Conservation (phyloP, 306 rosid genomes). For the Ochetophila trinervis region DNA sequence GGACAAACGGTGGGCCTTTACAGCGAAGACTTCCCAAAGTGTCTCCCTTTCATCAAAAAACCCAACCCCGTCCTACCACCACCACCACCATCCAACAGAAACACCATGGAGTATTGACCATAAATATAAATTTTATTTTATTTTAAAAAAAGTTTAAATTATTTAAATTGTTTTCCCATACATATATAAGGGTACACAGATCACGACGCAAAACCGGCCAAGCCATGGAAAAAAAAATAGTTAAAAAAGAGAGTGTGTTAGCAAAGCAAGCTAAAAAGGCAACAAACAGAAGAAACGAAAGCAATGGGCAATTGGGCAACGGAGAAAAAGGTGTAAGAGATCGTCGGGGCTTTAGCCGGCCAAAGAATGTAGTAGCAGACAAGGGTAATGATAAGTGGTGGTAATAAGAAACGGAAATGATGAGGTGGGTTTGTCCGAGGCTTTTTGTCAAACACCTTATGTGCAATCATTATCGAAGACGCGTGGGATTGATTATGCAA, state of each 20-base stretch:
- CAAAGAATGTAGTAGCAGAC: constrained; percentile 28
- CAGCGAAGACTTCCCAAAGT: constrained; percentile 33
- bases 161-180: constrained; percentile 12
- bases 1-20: constrained; percentile 39
- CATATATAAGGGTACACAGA: constrained; percentile 41
- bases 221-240: constrained; percentile 6
- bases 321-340: constrained; percentile 7
- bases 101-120: constrained; percentile 14
- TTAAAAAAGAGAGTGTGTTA: background rate
- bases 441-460: constrained; percentile 40
- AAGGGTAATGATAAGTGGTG: constrained; percentile 32
- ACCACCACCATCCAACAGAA: constrained; percentile 2
- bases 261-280: constrained; percentile 20
- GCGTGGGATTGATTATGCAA: constrained; percentile 20
- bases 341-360: constrained; percentile 34
- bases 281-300: constrained; percentile 1
- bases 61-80: constrained; percentile 20
- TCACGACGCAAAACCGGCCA: constrained; percentile 41
- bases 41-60: constrained; percentile 12
- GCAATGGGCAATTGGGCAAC: background rate
- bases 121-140: too few relatives aligned
- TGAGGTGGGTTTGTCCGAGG: constrained; percentile 25
- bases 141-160: constrained; percentile 11
- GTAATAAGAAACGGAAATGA: constrained; percentile 27
- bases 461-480: constrained; percentile 30